Base-by-base conservation (phyloP, 2,329 filamentous ascomycete species). In the Beauveria medogensis region DNA sequence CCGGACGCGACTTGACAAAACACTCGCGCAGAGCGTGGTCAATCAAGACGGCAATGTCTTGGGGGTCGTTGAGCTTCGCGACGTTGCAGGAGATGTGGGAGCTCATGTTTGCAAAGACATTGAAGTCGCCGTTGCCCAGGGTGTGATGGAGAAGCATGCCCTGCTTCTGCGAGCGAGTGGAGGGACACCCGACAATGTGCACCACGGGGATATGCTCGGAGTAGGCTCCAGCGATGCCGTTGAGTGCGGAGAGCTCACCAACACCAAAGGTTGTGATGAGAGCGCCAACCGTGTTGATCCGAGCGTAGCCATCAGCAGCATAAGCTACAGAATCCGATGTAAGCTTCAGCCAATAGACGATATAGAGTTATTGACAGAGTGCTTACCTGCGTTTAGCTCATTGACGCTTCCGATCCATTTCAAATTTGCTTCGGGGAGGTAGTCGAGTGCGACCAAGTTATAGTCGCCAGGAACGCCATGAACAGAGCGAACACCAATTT, bases 31-130 rank as follows among this genome's bases (percentile, higher is more conserved):
- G 80, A 3, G 88, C 85, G 67, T 90, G 81, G 71, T 96, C 92
- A 66, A 96, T 92, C 68, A 91, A 83, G 16, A 79, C 77, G 10
- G 90, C 86, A 47, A 89, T 89, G 65, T 90, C 87, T 62, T 80
- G 74, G 1, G 88, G 84, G 64, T 90, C 82, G 69, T 85, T 87
- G 61, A 96, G 80, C 67, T 87, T 86, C 59, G 88, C 85, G 44
- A 89, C 80, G 24, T 85, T 84, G 70, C 86, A 89, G 1, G 90
- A 90, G 66, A 95, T 85, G 55, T 84, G 74, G 52, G 81, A 78
- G 71, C 81, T 89, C 88, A 96, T 95, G 69, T 90, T 83, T 66
- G 85, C 81, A 72, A 95, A 96, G 59, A 91, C 89, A 63, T 89
- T 86, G 74, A 90, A 95, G 75, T 95, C 88, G 62, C 91, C 88